phyloP scores from a whole-genome alignment of 2,329 filamentous ascomycete genomes.

The Arthrinium puccinioides region DNA sequence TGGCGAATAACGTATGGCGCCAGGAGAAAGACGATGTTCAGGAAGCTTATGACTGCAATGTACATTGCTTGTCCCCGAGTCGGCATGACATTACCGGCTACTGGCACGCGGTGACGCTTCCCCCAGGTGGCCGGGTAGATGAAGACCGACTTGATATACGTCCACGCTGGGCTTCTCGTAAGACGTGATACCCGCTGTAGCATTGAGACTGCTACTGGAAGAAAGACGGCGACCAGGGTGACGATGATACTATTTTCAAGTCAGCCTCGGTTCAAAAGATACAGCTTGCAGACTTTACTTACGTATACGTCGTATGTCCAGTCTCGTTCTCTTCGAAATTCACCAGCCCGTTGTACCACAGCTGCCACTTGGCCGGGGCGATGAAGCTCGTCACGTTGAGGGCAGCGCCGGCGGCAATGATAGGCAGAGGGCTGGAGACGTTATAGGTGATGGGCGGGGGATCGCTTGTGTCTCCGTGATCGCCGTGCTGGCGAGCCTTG shows the following conservation, averaged over 20 bases:
- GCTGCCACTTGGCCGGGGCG: slow-evolving; percentile 23
- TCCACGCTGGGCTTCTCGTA: neutral
- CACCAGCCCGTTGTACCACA: slow-evolving; percentile 46
- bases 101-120: slow-evolving; percentile 9
- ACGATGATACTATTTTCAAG: neutral
- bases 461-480: neutral
- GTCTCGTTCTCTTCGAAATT: slow-evolving; percentile 32
- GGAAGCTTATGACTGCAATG: slow-evolving; percentile 6
- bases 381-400: slow-evolving; percentile 27
- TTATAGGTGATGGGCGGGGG: slow-evolving; percentile 2
- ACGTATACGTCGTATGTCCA: neutral
- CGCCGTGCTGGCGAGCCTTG: neutral
- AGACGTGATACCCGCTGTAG: neutral
- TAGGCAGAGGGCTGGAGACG: neutral
- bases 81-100: slow-evolving; percentile 14
- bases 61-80: slow-evolving; percentile 16
- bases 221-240: neutral
- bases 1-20: neutral
- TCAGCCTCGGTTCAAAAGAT: too few species aligned
- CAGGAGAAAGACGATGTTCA: slow-evolving; percentile 8
- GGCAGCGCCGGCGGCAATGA: slow-evolving; percentile 13
- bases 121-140: slow-evolving; percentile 17
- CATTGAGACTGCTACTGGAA: neutral
- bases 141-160: slow-evolving; percentile 13
- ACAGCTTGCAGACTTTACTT: too few species aligned